Conservation (phyloP, 2,329 filamentous ascomycete genomes). For the Phialophora verrucosa region DNA sequence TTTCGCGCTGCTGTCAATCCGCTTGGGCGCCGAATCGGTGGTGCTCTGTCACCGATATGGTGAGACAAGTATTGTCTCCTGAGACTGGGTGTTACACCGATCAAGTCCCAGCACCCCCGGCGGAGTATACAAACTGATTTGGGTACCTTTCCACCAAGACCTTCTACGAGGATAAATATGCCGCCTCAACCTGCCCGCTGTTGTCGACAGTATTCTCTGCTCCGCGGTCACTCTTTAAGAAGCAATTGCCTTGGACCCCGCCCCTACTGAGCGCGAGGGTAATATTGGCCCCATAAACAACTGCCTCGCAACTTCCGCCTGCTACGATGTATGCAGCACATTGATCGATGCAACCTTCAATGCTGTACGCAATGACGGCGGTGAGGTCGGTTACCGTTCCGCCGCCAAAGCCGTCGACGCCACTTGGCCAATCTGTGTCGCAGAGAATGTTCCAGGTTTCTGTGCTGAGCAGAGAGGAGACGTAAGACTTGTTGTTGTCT, state of each 20-base stretch:
- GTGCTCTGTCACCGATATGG: not conserved
- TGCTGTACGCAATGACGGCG: slow-evolving; percentile 15
- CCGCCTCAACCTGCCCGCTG: slow-evolving; percentile 16
- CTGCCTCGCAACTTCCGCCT: slow-evolving; percentile 7
- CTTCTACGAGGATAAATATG: not conserved
- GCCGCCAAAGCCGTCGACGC: not conserved
- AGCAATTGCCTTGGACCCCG: slow-evolving; percentile 15
- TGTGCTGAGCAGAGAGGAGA: not conserved
- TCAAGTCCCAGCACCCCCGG: not conserved
- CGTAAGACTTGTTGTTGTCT: slow-evolving; percentile 12
- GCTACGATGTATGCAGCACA: slow-evolving; percentile 14
- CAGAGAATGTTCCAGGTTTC: slow-evolving; percentile 10
- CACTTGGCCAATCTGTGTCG: slow-evolving; percentile 17
- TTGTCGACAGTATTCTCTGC: slow-evolving; percentile 4
- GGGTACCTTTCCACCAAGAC: not conserved
- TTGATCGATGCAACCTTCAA: slow-evolving; percentile 14
- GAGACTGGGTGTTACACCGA: not conserved
- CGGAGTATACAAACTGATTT: not conserved
- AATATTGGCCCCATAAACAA: slow-evolving; percentile 19
- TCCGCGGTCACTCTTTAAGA: slow-evolving; percentile 6
- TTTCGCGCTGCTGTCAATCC: not conserved
- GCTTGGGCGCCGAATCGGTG: not conserved
- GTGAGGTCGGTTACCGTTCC: slow-evolving; percentile 12
- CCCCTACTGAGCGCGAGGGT: slow-evolving; percentile 15
- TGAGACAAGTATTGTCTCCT: not conserved